These are phyloP conservation scores for Fusarium acutatum DNA, from an alignment of 2,329 filamentous ascomycete genomes.

Conservation along the genomic window DNA sequence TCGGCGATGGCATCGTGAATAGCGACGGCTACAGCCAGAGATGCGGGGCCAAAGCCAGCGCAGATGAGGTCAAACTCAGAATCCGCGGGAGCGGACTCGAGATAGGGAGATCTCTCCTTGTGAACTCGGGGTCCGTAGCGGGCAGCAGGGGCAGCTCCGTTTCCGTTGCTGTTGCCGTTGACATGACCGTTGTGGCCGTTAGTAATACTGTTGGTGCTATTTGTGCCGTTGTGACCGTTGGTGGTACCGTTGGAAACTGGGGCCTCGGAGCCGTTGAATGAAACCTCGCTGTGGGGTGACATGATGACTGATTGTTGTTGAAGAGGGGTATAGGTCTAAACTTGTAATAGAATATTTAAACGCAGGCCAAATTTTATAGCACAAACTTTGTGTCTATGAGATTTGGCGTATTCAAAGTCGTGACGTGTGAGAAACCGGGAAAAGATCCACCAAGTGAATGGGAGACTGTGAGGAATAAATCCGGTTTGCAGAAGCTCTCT, in stretches of 20 bases:
- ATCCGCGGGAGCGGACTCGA: slow-evolving; percentile 51
- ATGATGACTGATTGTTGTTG: slow-evolving; percentile 37
- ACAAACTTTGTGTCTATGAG: slow-evolving; percentile 12
- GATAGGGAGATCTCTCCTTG: slow-evolving; percentile 36
- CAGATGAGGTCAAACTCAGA: slow-evolving; percentile 86
- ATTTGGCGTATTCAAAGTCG: slow-evolving; percentile 8
- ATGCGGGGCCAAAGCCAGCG: slow-evolving; percentile 92
- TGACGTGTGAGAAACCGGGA: not conserved
- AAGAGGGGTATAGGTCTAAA: slow-evolving; percentile 15
- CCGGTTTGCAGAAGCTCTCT: slow-evolving; percentile 15
- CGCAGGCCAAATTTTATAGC: not conserved
- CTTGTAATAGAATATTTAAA: not conserved
- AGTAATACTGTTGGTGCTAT: slow-evolving; percentile 18
- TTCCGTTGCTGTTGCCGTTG: slow-evolving; percentile 36
- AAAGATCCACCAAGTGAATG: slow-evolving; percentile 12
- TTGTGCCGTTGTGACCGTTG: slow-evolving; percentile 16
- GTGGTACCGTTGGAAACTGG: slow-evolving; percentile 29
- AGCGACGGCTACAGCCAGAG: slow-evolving; percentile 87
- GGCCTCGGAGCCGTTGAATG: slow-evolving; percentile 40
- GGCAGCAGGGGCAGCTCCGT: slow-evolving; percentile 29
- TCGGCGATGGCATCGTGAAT: slow-evolving; percentile 79
- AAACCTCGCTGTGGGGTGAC: slow-evolving; percentile 49
- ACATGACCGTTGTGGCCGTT: slow-evolving; percentile 12
- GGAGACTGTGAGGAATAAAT: slow-evolving; percentile 11
- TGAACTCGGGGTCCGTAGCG: slow-evolving; percentile 33